Conservation (phyloP, 345 rosid species). For the Gossypium sturtianum region DNA sequence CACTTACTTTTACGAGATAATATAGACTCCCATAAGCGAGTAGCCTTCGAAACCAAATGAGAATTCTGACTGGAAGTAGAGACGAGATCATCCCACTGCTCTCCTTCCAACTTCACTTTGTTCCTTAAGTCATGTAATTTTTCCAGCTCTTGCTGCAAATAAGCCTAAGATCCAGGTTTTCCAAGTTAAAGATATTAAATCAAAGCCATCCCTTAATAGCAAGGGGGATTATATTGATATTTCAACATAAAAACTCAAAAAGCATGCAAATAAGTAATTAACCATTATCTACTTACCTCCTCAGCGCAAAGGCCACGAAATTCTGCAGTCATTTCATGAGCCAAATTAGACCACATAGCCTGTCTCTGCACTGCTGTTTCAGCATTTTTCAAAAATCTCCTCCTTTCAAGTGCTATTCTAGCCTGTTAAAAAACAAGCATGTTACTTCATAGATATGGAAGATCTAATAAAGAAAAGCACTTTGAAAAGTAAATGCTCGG, state of each 20-base stretch:
- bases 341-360: slow-evolving; percentile 98
- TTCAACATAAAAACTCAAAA: neutral
- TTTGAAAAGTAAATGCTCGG: neutral
- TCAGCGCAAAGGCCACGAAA: slow-evolving; percentile 99
- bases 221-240: neutral
- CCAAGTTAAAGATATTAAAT: slow-evolving; percentile 4
- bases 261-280: slow-evolving; percentile 3
- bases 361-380: slow-evolving; percentile 93
- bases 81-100: slow-evolving; percentile 95
- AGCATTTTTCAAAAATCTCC: slow-evolving; percentile 87
- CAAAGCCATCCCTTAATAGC: neutral
- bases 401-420: slow-evolving; percentile 94
- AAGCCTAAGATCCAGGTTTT: slow-evolving; percentile 65
- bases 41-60: slow-evolving; percentile 88
- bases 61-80: slow-evolving; percentile 95
- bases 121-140: slow-evolving; percentile 88
- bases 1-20: slow-evolving; percentile 81
- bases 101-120: slow-evolving; percentile 98
- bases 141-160: slow-evolving; percentile 96
- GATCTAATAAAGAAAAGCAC: neutral
- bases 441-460: slow-evolving; percentile 11
- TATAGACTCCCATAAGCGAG: slow-evolving; percentile 91
- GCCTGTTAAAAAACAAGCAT: slow-evolving; percentile 46
- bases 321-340: slow-evolving; percentile 99
- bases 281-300: slow-evolving; percentile 53